Percentiles rank a stretch among this genome's conserved stretches.
Conservation (phyloP, 2,329 filamentous ascomycete species). For the Microdochium trichocladiopsis region DNA sequence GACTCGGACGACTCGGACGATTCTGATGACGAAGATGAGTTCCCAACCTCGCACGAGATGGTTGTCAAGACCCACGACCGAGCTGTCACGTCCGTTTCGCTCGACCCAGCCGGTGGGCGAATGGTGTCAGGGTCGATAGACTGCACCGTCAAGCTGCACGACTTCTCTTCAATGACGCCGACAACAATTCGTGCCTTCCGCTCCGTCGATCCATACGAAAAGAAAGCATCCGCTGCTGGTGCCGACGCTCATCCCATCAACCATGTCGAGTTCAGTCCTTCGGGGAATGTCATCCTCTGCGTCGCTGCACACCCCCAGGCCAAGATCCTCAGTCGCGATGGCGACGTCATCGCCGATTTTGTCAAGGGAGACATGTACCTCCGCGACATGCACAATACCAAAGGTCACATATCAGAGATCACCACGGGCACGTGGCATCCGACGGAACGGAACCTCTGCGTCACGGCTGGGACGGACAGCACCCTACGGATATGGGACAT, state of each 20-base stretch:
- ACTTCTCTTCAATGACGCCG: constrained; percentile 92
- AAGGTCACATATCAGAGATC: constrained; percentile 90
- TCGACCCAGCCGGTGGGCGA: constrained; percentile 79
- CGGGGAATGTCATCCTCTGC: constrained; percentile 76
- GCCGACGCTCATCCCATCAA: constrained; percentile 85
- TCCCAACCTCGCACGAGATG: constrained; percentile 87
- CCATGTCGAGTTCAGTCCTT: constrained; percentile 79
- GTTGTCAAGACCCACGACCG: constrained; percentile 88
- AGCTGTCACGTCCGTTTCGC: constrained; percentile 73
- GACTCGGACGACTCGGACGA: constrained; percentile 47
- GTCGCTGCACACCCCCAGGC: constrained; percentile 85
- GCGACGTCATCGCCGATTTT: constrained; percentile 78
- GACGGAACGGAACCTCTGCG: constrained; percentile 72
- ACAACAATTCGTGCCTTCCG: constrained; percentile 92
- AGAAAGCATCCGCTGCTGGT: constrained; percentile 60
- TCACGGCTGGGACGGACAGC: constrained; percentile 91
- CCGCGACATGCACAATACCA: constrained; percentile 94
- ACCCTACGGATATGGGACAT: constrained; percentile 96
- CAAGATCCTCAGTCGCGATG: constrained; percentile 83
- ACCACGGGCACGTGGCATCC: constrained; percentile 90
- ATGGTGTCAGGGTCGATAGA: constrained; percentile 88
- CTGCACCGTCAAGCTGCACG: constrained; percentile 85
- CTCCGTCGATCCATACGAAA: constrained; percentile 77
- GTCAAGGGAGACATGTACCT: constrained; percentile 98
- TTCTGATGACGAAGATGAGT: constrained; percentile 67